These are phyloP conservation scores for Lophiostoma macrostomum DNA, from an alignment of 495 filamentous ascomycete species.

Conservation along the genomic window DNA sequence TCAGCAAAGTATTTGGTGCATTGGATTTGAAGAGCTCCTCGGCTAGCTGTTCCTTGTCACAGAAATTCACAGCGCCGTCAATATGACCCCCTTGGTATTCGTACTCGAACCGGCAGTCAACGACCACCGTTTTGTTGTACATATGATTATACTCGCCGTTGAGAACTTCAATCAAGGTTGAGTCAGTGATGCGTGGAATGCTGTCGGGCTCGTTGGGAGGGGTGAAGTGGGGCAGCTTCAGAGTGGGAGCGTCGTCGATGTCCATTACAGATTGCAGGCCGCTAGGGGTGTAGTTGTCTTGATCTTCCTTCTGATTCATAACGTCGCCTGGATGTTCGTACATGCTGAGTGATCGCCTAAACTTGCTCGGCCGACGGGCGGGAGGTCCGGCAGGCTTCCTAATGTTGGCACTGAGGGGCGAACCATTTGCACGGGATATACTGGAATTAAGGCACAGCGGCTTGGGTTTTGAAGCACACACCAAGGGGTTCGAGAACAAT, in stretches of 20 bases:
- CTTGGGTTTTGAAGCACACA: constrained; percentile 57
- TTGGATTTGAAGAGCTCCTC: constrained; percentile 67
- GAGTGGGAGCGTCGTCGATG: constrained; percentile 64
- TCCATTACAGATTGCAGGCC: constrained; percentile 72
- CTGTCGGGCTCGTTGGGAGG: constrained; percentile 75
- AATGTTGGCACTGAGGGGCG: constrained; percentile 65
- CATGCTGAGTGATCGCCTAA: constrained; percentile 92
- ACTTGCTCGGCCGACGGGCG: constrained; percentile 78
- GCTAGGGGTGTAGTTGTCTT: constrained; percentile 52
- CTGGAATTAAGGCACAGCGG: constrained; percentile 53
- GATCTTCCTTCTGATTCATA: constrained; percentile 63
- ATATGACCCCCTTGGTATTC: constrained; percentile 98
- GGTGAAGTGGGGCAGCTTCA: constrained; percentile 78
- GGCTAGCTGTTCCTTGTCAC: constrained; percentile 85
- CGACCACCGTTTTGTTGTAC: constrained; percentile 74
- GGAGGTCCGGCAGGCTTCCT: constrained; percentile 69
- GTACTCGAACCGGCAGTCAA: constrained; percentile 98
- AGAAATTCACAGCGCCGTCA: constrained; percentile 86
- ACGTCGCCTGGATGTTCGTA: constrained; percentile 89
- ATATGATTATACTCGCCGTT: constrained; percentile 74
- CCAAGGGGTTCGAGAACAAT: constrained; percentile 54
- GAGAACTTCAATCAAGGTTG: constrained; percentile 78
- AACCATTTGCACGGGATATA: constrained; percentile 60
- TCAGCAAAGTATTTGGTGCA: constrained; percentile 69
- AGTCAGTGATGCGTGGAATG: constrained; percentile 80